Percentiles rank a stretch among this genome's conserved stretches.
phyloP scores from a whole-genome alignment of 164 flowering plant genomes.

The Vitis amurensis region DNA sequence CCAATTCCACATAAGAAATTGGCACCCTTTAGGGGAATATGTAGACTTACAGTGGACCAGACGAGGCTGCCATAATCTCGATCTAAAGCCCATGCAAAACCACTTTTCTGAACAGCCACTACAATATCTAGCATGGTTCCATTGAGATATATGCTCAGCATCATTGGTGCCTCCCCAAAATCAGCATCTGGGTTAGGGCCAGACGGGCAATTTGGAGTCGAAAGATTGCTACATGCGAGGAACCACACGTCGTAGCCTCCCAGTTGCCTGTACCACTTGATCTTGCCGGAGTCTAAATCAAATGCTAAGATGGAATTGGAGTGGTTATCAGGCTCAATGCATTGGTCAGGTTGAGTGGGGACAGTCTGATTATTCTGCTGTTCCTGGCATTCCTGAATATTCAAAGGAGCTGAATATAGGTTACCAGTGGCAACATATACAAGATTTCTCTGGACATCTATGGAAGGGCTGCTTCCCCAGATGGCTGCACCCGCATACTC shows the following conservation, averaged over 20 bases:
- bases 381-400: conserved; percentile 30
- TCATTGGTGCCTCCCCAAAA: conserved; percentile 41
- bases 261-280: conserved; percentile 37
- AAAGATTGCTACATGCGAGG: conserved; percentile 15
- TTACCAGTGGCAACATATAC: conserved; percentile 42
- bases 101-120: conserved; percentile 41
- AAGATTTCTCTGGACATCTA: conserved; percentile 20
- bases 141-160: conserved; percentile 16
- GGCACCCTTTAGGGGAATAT: too few species aligned
- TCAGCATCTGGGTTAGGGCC: conserved; percentile 38
- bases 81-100: conserved; percentile 45
- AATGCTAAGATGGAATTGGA: conserved; percentile 34
- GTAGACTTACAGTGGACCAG: conserved; percentile 33
- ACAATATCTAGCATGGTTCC: conserved; percentile 23
- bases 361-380: conserved; percentile 24
- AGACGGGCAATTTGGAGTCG: conserved; percentile 29
- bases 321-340: conserved; percentile 36
- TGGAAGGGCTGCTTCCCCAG: conserved; percentile 44
- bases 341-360: conserved; percentile 22
- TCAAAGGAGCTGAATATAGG: conserved; percentile 34
- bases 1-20: too few species aligned
- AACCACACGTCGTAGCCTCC: conserved; percentile 47
- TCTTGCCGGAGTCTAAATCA: conserved; percentile 30
- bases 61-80: conserved; percentile 26
- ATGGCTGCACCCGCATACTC: conserved; percentile 40